Base-by-base conservation (phyloP, 495 filamentous ascomycete genomes). In the Penicillium lagena region DNA sequence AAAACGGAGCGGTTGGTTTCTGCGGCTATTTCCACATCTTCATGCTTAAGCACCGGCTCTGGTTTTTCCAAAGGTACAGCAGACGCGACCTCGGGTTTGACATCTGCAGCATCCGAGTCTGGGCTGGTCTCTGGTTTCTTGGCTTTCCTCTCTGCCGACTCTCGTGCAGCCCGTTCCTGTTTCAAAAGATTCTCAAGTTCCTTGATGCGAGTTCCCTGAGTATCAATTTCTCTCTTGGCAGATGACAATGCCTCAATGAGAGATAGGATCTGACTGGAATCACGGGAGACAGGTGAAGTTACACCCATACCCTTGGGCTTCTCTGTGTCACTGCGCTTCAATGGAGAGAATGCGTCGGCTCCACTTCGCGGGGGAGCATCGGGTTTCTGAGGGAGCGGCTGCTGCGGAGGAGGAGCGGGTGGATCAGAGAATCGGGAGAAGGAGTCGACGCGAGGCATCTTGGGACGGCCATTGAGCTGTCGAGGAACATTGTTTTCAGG, bases 321-420 rank as follows among this genome's bases (percentile, higher is more conserved):
- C 49, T 93, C 88, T 1, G 86, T 91, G 30, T 88, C 83, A 29
- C 72, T 72, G 38, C 89, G 74, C 52, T 87, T 87, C 29, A 94
- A 60, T 7, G 83, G 41, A 42, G 77, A 67, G 50, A 70, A 61
- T 9, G 67, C 60, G 29, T 73, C 80, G 7, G 53, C 46, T 7
- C 49, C 59, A 45, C 55, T 69, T 29, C 73, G 60, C 36, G 75
- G 66, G 39, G 75, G 70, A 34, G 78, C 76, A 64, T 93, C 87
- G 1, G 90, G 90, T 58, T 95, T 95, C 54, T 94, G 89, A 7
- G 90, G 90, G 1, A 96, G 68, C 12, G 90, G 88, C 54, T 95
- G 90, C 55, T 91, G 86, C 10, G 91, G 91, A 12, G 93, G 90
- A 27, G 91, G 93, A 12, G 89, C 87, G 8, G 89, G 90, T 13